Evolutionary conservation across 441 rosid genomes (phyloP).

Genomic region (Aleurites moluccanus): DNA sequence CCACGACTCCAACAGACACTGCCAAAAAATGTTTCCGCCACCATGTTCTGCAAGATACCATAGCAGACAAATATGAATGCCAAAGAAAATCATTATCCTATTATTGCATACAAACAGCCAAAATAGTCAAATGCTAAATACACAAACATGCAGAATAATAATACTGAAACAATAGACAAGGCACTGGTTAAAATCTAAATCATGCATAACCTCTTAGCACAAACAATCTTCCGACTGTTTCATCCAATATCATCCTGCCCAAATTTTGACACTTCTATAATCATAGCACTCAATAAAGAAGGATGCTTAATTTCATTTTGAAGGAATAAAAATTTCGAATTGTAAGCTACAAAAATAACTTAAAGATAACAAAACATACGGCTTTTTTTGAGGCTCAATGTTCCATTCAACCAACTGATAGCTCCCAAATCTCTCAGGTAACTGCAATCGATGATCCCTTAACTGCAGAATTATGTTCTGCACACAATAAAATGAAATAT

Average conservation of each 20-base stretch:
- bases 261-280: not conserved
- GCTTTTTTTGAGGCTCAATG: conserved; percentile 60
- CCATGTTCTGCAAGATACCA: conserved; percentile 60
- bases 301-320: not conserved
- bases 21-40: conserved; percentile 52
- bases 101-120: not conserved
- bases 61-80: conserved; percentile 10
- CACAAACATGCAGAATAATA: not conserved
- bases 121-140: not conserved
- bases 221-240: too few relatives aligned
- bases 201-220: not conserved
- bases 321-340: not conserved
- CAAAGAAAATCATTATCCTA: not conserved
- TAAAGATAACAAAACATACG: conserved; percentile 38
- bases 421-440: conserved; percentile 75
- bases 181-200: not conserved
- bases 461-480: conserved; percentile 73
- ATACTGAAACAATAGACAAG: not conserved
- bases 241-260: not conserved
- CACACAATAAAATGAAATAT: conserved; percentile 17
- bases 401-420: conserved; percentile 79
- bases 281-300: not conserved
- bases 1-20: conserved; percentile 37
- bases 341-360: not conserved
- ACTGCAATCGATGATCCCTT: conserved; percentile 61